These are phyloP conservation scores for Zizania latifolia DNA, from an alignment of 176 grass and related monocot species.

Conservation along the genomic window DNA sequence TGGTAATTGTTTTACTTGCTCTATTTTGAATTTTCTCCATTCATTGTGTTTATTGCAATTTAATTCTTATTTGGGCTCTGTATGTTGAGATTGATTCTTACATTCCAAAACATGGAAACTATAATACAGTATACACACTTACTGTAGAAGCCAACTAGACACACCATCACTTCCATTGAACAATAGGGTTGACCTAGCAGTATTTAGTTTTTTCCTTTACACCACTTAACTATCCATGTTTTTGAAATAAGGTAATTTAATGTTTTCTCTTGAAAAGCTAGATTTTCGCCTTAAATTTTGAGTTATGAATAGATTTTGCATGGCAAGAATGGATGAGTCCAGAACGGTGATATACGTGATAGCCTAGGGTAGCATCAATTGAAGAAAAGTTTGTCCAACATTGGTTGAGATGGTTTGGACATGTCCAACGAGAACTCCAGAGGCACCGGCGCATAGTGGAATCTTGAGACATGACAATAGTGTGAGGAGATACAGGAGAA, in stretches of 20 bases:
- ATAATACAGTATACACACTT: not conserved
- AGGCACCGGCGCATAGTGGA: too few species aligned
- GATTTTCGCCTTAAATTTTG: not conserved
- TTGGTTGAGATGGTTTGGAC: too few species aligned
- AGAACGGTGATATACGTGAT: too few species aligned
- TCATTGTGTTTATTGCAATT: not conserved
- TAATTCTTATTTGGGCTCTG: not conserved
- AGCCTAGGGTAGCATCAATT: too few species aligned
- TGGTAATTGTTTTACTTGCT: slow-evolving; percentile 26
- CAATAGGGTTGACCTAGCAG: not conserved
- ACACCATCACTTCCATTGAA: not conserved
- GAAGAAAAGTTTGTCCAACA: too few species aligned
- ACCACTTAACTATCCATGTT: not conserved
- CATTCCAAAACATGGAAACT: not conserved
- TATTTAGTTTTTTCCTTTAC: not conserved
- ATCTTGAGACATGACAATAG: too few species aligned
- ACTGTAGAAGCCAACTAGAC: not conserved
- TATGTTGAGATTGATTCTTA: not conserved
- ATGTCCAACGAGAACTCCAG: too few species aligned
- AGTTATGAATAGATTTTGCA: not conserved
- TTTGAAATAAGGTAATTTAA: not conserved
- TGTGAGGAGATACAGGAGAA: too few species aligned
- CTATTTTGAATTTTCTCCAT: not conserved
- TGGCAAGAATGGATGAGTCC: too few species aligned
- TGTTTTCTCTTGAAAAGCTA: not conserved